phyloP scores from a whole-genome alignment of 257 asterid species.

The Lycium barbarum region DNA sequence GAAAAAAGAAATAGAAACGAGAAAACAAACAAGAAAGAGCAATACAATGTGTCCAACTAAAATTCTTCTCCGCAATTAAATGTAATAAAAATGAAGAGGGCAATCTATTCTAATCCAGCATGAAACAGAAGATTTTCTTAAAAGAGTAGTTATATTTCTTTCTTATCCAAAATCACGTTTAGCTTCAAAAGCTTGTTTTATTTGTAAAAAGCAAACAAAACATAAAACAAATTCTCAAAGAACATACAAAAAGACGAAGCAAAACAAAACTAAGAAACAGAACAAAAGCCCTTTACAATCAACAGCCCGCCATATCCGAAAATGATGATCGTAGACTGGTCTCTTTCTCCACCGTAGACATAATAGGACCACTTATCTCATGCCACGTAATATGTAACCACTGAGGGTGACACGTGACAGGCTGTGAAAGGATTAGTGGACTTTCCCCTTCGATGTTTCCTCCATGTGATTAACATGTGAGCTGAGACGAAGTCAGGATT shows the following conservation, averaged over 20 bases:
- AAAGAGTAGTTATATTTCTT: background rate
- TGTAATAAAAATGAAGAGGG: background rate
- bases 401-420: slow-evolving; percentile 4
- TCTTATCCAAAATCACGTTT: background rate
- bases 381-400: background rate
- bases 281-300: background rate
- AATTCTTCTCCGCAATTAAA: background rate
- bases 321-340: background rate
- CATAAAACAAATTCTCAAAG: background rate
- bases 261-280: background rate
- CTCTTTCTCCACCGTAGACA: background rate
- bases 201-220: background rate
- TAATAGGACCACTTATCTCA: slow-evolving; percentile 12
- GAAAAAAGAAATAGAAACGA: background rate
- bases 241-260: background rate
- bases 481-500: too few species aligned
- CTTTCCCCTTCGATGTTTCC: background rate
- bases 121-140: background rate
- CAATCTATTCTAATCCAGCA: background rate
- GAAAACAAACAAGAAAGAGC: background rate
- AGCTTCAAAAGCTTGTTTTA: background rate
- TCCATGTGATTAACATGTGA: background rate
- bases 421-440: background rate
- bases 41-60: background rate
- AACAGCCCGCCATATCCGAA: background rate